phyloP scores from a whole-genome alignment of 805 yeast species.

The Blastobotrys americana region DNA sequence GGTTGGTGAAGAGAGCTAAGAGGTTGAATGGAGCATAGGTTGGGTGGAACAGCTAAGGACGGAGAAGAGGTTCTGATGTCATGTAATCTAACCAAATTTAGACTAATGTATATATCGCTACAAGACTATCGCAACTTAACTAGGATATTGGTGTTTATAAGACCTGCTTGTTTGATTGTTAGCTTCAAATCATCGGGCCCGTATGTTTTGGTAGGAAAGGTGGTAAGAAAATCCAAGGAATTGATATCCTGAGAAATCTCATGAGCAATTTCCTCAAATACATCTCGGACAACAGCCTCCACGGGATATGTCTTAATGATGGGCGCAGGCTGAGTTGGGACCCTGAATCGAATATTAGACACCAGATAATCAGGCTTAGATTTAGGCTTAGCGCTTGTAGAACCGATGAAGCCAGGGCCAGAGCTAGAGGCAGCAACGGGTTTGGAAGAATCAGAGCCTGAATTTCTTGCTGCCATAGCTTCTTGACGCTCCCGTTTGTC shows the following conservation, averaged over 20 bases:
- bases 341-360: constrained; percentile 21
- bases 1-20: no score
- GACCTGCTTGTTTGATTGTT: constrained; percentile 27
- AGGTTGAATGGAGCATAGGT: no score
- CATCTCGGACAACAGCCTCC: constrained; percentile 23
- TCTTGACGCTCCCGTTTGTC: constrained; percentile 22
- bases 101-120: no score
- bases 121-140: constrained; percentile 8
- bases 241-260: constrained; percentile 21
- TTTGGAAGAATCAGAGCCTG: constrained; percentile 10
- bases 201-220: constrained; percentile 27
- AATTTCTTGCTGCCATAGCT: constrained; percentile 9
- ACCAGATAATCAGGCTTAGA: constrained; percentile 19
- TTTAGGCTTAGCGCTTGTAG: not conserved
- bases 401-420: no score
- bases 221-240: constrained; percentile 22
- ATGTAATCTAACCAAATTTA: no score
- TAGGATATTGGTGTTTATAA: constrained; percentile 28
- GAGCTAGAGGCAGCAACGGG: constrained; percentile 13
- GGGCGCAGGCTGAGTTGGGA: constrained; percentile 19
- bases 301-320: constrained; percentile 24
- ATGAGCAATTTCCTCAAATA: constrained; percentile 22
- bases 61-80: no score
- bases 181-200: constrained; percentile 20
- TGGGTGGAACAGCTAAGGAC: no score